Conservation (phyloP, 2,329 filamentous ascomycete genomes). For the Aspergillus sp. region DNA sequence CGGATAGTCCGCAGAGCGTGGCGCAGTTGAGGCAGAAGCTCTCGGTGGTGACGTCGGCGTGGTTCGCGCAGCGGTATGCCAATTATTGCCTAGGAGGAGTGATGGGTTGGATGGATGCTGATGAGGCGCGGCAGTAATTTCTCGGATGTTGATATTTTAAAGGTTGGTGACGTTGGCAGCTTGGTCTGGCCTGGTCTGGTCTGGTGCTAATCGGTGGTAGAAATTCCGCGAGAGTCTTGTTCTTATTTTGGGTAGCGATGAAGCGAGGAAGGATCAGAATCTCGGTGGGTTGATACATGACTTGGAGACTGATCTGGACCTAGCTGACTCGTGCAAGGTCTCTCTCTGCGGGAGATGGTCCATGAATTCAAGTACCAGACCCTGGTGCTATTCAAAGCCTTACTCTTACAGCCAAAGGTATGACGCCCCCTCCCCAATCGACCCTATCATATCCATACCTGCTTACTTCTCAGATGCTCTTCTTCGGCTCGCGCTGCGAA, state of each 20-base stretch:
- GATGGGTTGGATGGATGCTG: neutral
- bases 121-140: slow-evolving; percentile 59
- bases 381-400: slow-evolving; percentile 85
- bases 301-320: slow-evolving; percentile 7
- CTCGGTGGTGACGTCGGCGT: slow-evolving; percentile 83
- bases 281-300: slow-evolving; percentile 53
- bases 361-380: slow-evolving; percentile 94
- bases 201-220: slow-evolving; percentile 29
- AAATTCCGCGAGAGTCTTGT: slow-evolving; percentile 84
- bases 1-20: slow-evolving; percentile 81
- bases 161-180: slow-evolving; percentile 36
- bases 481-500: slow-evolving; percentile 95
- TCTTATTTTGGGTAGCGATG: slow-evolving; percentile 50
- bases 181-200: neutral
- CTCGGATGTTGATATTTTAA: slow-evolving; percentile 78
- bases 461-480: slow-evolving; percentile 66
- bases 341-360: slow-evolving; percentile 80
- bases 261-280: slow-evolving; percentile 74
- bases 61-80: slow-evolving; percentile 77
- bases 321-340: slow-evolving; percentile 34
- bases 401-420: slow-evolving; percentile 90
- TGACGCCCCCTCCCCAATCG: neutral
- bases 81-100: neutral
- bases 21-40: slow-evolving; percentile 84
- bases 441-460: neutral